phyloP scores from a whole-genome alignment of 1,284 basidiomycete species.

The Porphyrellus sp. region DNA sequence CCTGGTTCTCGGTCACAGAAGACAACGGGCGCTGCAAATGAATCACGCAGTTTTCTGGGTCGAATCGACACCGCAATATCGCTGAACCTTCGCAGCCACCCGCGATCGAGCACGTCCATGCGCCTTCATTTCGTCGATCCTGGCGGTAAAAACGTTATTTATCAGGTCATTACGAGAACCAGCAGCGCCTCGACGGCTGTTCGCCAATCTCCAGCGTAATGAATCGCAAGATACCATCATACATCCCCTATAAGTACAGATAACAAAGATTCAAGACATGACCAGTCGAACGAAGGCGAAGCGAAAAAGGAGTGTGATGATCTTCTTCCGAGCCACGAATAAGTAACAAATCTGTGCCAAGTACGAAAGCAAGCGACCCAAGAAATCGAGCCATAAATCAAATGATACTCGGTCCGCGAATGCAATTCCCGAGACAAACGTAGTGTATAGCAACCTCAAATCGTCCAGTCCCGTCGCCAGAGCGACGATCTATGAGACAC shows the following conservation, averaged over 20 bases:
- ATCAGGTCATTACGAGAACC: background rate
- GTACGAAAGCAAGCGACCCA: slow-evolving; percentile 24
- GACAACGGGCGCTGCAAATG: too few relatives aligned
- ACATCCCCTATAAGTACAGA: slow-evolving; percentile 32
- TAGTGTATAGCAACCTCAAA: slow-evolving; percentile 13
- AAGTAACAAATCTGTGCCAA: slow-evolving; percentile 11
- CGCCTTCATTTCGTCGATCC: background rate
- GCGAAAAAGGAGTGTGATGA: background rate
- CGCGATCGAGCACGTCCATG: background rate
- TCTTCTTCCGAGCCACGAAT: slow-evolving; percentile 10
- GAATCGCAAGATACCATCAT: slow-evolving; percentile 18
- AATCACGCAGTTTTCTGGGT: too few relatives aligned
- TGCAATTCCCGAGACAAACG: too few relatives aligned
- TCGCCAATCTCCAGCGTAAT: background rate
- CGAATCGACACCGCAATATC: background rate
- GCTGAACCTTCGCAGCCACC: background rate
- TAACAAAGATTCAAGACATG: slow-evolving; percentile 26
- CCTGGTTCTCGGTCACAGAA: background rate
- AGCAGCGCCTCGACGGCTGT: background rate
- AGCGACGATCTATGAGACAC: too few relatives aligned
- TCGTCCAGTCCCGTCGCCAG: slow-evolving; percentile 25
- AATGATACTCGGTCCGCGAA: slow-evolving; percentile 25
- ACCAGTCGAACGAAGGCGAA: background rate
- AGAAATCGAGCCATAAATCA: slow-evolving; percentile 33
- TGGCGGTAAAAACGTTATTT: background rate